Evolutionary conservation across 2,329 filamentous ascomycete genomes (phyloP).

Genomic region (Trichoderma sp.): DNA sequence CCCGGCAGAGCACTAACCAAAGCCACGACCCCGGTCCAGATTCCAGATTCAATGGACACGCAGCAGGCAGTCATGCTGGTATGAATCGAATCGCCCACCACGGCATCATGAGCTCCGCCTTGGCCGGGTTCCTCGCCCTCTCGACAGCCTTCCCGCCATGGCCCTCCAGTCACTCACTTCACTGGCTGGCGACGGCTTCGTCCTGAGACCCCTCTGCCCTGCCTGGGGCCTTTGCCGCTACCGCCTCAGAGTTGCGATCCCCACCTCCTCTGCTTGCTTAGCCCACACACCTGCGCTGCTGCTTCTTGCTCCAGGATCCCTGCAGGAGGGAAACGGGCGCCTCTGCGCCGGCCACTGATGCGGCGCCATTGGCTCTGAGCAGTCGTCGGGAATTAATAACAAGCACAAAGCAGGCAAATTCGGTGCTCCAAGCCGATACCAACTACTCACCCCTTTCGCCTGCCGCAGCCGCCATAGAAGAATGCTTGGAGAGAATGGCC

Average conservation of each 20-base stretch:
- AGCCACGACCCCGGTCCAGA: background rate
- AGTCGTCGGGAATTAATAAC: conserved; percentile 16
- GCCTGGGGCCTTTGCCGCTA: conserved; percentile 18
- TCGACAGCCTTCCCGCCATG: conserved; percentile 1
- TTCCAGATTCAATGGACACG: background rate
- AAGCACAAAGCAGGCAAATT: conserved; percentile 17
- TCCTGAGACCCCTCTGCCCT: background rate
- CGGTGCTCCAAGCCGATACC: background rate
- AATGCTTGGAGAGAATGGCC: conserved; percentile 5
- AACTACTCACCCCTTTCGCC: background rate
- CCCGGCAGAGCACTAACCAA: conserved; percentile 20
- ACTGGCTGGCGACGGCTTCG: background rate
- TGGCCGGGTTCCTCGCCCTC: background rate
- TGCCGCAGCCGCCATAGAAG: conserved; percentile 2
- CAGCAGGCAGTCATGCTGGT: conserved; percentile 21
- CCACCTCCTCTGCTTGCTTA: conserved; percentile 22
- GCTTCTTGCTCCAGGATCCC: conserved; percentile 30
- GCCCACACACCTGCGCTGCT: conserved; percentile 24
- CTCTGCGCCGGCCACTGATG: conserved; percentile 16
- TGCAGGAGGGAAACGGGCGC: conserved; percentile 29
- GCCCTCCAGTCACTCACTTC: background rate
- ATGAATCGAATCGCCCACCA: conserved; percentile 18
- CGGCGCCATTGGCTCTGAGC: conserved; percentile 28
- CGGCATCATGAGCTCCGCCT: background rate
- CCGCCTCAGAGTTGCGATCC: conserved; percentile 24